Evolutionary conservation across 2,329 filamentous ascomycete genomes (phyloP), one percentile per base, ranked within the genome.

Genomic region (Chrysoporthe deuterocubensis): DNA sequence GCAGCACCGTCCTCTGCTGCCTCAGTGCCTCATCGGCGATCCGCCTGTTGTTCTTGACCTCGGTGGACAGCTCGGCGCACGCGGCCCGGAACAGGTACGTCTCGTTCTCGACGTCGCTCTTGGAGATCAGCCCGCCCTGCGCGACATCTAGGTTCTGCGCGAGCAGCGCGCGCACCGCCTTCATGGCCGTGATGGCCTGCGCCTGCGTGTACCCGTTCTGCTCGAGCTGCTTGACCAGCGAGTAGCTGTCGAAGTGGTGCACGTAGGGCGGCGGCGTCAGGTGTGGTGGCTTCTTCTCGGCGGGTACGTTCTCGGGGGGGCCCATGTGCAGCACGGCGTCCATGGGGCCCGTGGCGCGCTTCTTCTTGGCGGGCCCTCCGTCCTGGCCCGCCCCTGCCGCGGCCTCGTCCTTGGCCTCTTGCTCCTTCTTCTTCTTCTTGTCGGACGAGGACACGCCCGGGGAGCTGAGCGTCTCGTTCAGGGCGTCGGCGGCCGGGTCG

Each of bases 181-280:
- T 98, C 96, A 99, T 99, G 63, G 93, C 84, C 6, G 90, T 93
- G 62, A 94, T 89, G 37, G 93, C 89, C 78, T 97, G 95, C 0
- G 84, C 85, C 57, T 87, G 83, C 1, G 87, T 88, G 79, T 94
- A 97, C 0, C 91, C 91, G 14, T 89, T 89, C 0, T 81, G 81
- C 21, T 89, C 85, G 18, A 99, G 88, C 73, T 93, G 89, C 75
- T 91, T 91, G 18, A 98, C 96, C 5, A 98, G 86, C 16, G 89
- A 90, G 79, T 96, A 99, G 34, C 91, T 97, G 80, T 99, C 95
- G 79, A 99, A 99, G 80, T 98, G 94, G 81, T 99, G 96, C 44
- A 97, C 89, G 76, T 97, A 96, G 1, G 90, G 92, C 8, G 92
- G 88, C 0, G 92, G 87, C 60, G 88, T 84, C 76, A 92, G 86